Evolutionary conservation across 257 asterid species (phyloP), one percentile per base, ranked within the genome.

Genomic region (Salvia miltiorrhiza): DNA sequence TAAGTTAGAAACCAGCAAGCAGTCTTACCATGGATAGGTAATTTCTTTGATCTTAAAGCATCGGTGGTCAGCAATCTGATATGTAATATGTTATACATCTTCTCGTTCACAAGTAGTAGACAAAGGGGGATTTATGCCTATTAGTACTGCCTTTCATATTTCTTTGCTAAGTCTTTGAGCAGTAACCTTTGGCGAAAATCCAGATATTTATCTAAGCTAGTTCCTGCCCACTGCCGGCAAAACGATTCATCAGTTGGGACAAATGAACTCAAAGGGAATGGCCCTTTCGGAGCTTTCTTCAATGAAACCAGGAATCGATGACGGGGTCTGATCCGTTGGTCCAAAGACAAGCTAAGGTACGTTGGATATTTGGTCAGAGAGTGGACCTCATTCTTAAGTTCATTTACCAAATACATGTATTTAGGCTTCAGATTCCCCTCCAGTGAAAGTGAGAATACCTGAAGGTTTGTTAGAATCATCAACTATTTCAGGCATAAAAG

Each of bases 171-270:
- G 54, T 90, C 92, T 80, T 88, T 93, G 56, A 93, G 88, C 76
- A 86, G 87, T 62, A 93, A 76, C 58, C 86, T 85, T 81, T 90
- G 93, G 66, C 96, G 92, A 82, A 93, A 93, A 66, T 85, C 96
- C 19, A 93, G 81, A 82, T 93, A 93, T 77, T 76, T 80, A 60
- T 93, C 97, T 61, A 93, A 49, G 78, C 92, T 93, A 48, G 98
- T 93, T 71, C 93, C 91, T 11, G 98, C 98, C 97, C 97, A 93
- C 78, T 85, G 91, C 86, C 86, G 96, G 81, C 97, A 93, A 77
- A 90, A 93, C 82, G 79, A 65, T 81, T 90, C 96, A 80, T 93
- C 98, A 12, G 93, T 93, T 60, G 95, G 98, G 58, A 93, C 88
- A 30, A 93, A 77, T 63, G 97, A 90, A 75, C 96, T 83, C 85